phyloP scores from a whole-genome alignment of 2,329 filamentous ascomycete species.

The Pestalotiopsis sp. region DNA sequence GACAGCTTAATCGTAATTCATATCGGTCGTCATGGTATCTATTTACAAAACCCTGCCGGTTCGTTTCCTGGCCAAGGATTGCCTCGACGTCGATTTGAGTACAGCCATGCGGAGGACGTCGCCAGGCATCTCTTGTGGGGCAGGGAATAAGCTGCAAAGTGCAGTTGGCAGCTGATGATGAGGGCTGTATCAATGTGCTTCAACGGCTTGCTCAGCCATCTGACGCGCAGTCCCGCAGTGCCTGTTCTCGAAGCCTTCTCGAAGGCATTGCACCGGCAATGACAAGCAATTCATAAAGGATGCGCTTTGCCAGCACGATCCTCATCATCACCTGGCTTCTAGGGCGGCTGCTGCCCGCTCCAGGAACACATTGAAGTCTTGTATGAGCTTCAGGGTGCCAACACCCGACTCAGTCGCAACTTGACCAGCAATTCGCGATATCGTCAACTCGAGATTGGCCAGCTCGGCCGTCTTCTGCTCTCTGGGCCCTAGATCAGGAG shows the following conservation, averaged over 20 bases:
- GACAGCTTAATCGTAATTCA: neutral
- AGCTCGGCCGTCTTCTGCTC: slow-evolving; percentile 53
- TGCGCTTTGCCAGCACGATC: neutral
- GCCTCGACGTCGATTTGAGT: neutral
- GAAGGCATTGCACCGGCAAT: neutral
- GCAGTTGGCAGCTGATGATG: neutral
- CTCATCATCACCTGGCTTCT: slow-evolving; percentile 40
- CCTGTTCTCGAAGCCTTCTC: neutral
- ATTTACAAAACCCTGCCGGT: neutral
- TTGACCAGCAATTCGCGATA: slow-evolving; percentile 57
- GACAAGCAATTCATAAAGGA: neutral
- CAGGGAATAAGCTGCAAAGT: neutral
- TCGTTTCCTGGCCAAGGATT: neutral
- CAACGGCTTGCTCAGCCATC: neutral
- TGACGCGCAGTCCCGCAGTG: neutral
- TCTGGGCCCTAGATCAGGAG: slow-evolving; percentile 46
- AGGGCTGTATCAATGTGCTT: neutral
- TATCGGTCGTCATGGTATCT: neutral
- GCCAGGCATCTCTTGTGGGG: neutral
- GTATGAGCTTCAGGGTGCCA: slow-evolving; percentile 58
- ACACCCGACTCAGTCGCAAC: slow-evolving; percentile 51
- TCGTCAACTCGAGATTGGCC: slow-evolving; percentile 58
- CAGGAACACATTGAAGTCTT: slow-evolving; percentile 65
- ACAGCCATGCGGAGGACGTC: neutral
- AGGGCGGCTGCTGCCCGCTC: slow-evolving; percentile 62